These are phyloP conservation scores for Raffaelea albimanens DNA, from an alignment of 2,329 filamentous ascomycete species.

Conservation along the genomic window DNA sequence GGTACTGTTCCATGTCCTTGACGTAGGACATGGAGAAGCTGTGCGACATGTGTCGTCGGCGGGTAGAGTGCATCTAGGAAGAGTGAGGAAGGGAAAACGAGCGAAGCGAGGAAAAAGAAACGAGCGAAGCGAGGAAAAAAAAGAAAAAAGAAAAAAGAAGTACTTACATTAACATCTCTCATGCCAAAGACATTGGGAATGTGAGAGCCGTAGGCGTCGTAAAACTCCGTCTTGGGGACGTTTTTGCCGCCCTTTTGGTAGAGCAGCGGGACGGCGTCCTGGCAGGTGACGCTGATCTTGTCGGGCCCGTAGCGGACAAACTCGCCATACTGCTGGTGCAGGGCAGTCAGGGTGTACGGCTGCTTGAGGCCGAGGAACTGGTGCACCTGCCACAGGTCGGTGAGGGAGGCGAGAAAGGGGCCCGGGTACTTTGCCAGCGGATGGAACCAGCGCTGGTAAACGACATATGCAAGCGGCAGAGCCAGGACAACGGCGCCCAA, in stretches of 20 bases:
- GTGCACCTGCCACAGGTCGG: slow-evolving; percentile 16
- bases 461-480: background rate
- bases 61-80: slow-evolving; percentile 12
- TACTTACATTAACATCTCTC: slow-evolving; percentile 17
- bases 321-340: slow-evolving; percentile 17
- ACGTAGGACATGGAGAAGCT: slow-evolving; percentile 22
- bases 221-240: slow-evolving; percentile 25
- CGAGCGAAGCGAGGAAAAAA: too few relatives aligned
- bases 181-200: slow-evolving; percentile 25
- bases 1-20: slow-evolving; percentile 24
- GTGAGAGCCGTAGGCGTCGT: slow-evolving; percentile 21
- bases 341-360: slow-evolving; percentile 16
- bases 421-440: slow-evolving; percentile 21
- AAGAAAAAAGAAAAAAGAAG: too few relatives aligned
- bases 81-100: too few relatives aligned
- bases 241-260: slow-evolving; percentile 15
- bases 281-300: slow-evolving; percentile 20
- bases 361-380: slow-evolving; percentile 17
- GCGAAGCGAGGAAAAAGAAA: too few relatives aligned
- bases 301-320: slow-evolving; percentile 21
- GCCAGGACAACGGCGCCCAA: too few relatives aligned
- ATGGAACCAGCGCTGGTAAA: slow-evolving; percentile 18
- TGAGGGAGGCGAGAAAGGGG: slow-evolving; percentile 21
- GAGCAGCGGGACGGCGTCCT: slow-evolving; percentile 16
- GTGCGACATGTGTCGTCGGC: slow-evolving; percentile 21